Base-by-base conservation (phyloP, 106 monocot species). In the Dioscorea alata region DNA sequence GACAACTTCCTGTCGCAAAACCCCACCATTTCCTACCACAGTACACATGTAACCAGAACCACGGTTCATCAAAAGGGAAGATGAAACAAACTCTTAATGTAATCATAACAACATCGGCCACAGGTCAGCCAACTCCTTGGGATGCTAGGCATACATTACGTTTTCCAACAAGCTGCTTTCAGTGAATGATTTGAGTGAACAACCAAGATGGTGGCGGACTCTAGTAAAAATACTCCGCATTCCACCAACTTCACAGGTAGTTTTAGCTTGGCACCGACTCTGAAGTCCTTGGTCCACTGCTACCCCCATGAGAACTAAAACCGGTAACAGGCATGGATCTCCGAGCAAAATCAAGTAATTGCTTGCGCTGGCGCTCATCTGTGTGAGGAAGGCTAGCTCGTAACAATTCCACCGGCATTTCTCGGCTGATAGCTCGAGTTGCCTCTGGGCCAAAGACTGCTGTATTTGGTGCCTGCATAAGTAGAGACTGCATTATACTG, bases 381-480 rank as follows among this genome's bases (percentile, higher is more conserved):
- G 82, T 82, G 42, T 82, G 82, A 60, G 82, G 82, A 53, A 77
- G 68, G n/a, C 77, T 74, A 4, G 82, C 82, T 35, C 63, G 73
- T 49, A 82, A 61, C n/a, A 82, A 48, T 8, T 82, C 82, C 13
- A 82, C 70, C 12, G 82, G 82, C 77, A 82, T 82, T 51, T 82
- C 82, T 49, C 64, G 73, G 32, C 77, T 74, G 42, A 82, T 74
- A 23, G 77, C 77, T 54, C 51, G 73, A 18, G 73, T 69, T 18
- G 64, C 73, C 50, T 82, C 82, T 14, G 69, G 16, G 35, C 73
- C 70, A 56, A 53, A 31, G 23, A 70, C 17, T 0, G 32, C 56
- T 57, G 34, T 19, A 48, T 67, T 62, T 17, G 67, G 68, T 17
- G 64, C 57, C 28, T 70, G 65, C 69, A 61, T n/a, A 15, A 58